These are phyloP conservation scores for Fraxinus baroniana DNA, from an alignment of 305 asterid genomes.

Conservation along the genomic window DNA sequence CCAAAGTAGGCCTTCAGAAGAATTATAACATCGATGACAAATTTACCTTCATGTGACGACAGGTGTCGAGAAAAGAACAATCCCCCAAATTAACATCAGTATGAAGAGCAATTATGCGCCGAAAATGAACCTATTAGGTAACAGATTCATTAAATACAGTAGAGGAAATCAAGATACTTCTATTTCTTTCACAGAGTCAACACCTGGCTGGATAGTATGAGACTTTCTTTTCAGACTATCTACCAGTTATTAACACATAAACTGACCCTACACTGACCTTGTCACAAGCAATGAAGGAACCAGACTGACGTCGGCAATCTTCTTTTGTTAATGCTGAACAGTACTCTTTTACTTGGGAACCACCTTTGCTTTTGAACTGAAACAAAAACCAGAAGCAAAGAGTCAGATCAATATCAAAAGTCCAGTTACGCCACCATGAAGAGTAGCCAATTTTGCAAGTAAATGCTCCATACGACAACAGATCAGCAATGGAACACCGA, in stretches of 20 bases:
- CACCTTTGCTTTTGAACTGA: slow-evolving; percentile 97
- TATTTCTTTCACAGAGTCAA: not conserved
- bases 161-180: slow-evolving; percentile 13
- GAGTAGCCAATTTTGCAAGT: slow-evolving; percentile 1
- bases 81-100: slow-evolving; percentile 97
- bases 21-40: slow-evolving; percentile 14
- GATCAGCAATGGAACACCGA: slow-evolving; percentile 13
- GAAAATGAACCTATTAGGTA: slow-evolving; percentile 77
- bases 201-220: not conserved
- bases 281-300: slow-evolving; percentile 82
- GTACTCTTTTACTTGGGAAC: slow-evolving; percentile 95
- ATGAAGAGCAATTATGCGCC: slow-evolving; percentile 94
- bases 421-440: not conserved
- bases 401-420: slow-evolving; percentile 18
- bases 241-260: slow-evolving; percentile 1
- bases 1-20: not conserved
- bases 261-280: slow-evolving; percentile 52
- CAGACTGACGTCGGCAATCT: slow-evolving; percentile 89
- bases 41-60: slow-evolving; percentile 99
- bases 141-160: slow-evolving; percentile 18
- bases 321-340: slow-evolving; percentile 92
- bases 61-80: slow-evolving; percentile 96
- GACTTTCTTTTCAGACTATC: not conserved
- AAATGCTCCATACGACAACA: not conserved
- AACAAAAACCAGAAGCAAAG: slow-evolving; percentile 19